Evolutionary conservation across 139 green algal species (phyloP).

Genomic region (Yamagishiella unicocca): DNA sequence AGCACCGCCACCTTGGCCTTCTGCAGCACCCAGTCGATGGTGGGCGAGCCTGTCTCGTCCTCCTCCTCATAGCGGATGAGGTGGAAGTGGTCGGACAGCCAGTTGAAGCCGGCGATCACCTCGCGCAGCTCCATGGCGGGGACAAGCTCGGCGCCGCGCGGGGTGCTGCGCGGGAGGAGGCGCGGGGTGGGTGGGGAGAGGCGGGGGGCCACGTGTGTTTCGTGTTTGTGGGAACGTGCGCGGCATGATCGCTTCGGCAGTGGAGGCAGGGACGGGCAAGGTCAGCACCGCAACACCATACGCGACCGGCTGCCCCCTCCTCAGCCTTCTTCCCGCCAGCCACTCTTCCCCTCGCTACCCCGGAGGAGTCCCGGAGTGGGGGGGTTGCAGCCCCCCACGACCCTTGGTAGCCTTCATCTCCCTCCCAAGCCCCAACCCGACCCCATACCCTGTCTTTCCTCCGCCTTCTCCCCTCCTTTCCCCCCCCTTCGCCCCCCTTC

Average conservation of each 20-base stretch:
- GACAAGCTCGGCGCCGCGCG: background rate
- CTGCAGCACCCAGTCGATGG: conserved; percentile 94
- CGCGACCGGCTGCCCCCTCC: too few species aligned
- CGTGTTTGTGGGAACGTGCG: too few species aligned
- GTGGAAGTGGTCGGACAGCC: conserved; percentile 88
- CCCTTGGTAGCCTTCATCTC: too few species aligned
- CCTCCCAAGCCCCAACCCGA: too few species aligned
- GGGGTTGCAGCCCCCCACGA: too few species aligned
- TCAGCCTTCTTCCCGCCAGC: too few species aligned
- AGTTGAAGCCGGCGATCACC: conserved; percentile 78
- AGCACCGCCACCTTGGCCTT: conserved; percentile 84
- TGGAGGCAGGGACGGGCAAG: background rate
- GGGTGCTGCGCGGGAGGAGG: background rate
- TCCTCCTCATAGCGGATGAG: conserved; percentile 74
- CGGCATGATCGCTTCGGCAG: too few species aligned
- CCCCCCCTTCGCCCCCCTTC: background rate
- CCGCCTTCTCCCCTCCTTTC: background rate
- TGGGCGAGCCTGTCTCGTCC: conserved; percentile 68
- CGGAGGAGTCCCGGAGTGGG: too few species aligned
- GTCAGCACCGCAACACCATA: too few species aligned
- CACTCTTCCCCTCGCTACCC: too few species aligned
- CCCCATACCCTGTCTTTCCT: too few species aligned
- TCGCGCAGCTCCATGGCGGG: conserved; percentile 69
- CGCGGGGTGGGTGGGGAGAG: background rate
- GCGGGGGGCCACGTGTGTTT: too few species aligned